Evolutionary conservation across 1,284 basidiomycete species (phyloP).

Genomic region (Ganoderma resinaceum): DNA sequence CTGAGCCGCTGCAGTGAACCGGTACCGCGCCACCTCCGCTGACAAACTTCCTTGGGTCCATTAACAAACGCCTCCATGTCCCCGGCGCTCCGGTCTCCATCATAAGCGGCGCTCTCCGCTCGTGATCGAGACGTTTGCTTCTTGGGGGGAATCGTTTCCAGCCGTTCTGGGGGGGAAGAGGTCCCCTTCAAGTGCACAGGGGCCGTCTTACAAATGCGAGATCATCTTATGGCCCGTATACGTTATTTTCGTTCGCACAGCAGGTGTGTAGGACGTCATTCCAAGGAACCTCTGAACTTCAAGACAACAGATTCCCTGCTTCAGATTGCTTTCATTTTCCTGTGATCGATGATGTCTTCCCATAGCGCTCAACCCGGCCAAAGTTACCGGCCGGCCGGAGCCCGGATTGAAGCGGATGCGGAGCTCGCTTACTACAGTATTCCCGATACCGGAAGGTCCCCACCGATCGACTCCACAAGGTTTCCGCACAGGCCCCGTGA

Average conservation of each 20-base stretch:
- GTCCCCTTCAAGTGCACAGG: not conserved
- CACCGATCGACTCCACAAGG: too few relatives aligned
- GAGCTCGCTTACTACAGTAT: too few relatives aligned
- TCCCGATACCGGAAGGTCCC: too few relatives aligned
- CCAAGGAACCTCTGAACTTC: not conserved
- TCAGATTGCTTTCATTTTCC: not conserved
- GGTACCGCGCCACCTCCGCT: constrained; percentile 8
- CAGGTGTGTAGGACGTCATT: not conserved
- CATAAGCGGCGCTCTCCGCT: not conserved
- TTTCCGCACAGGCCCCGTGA: too few relatives aligned
- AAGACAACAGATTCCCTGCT: not conserved
- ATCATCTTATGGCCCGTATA: not conserved
- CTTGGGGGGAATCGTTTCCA: not conserved
- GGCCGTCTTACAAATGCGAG: not conserved
- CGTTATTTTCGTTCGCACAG: not conserved
- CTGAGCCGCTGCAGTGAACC: not conserved
- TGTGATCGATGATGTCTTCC: not conserved
- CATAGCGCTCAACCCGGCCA: too few relatives aligned
- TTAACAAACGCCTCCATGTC: not conserved
- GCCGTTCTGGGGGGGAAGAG: not conserved
- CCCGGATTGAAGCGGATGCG: too few relatives aligned
- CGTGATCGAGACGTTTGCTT: not conserved
- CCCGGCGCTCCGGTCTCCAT: not conserved
- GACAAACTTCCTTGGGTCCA: constrained; percentile 7
- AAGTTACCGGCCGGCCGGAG: too few relatives aligned